Evolutionary conservation across 192 early-diverging fungal genomes (phyloP).

Genomic region (Coemansia sp.): DNA sequence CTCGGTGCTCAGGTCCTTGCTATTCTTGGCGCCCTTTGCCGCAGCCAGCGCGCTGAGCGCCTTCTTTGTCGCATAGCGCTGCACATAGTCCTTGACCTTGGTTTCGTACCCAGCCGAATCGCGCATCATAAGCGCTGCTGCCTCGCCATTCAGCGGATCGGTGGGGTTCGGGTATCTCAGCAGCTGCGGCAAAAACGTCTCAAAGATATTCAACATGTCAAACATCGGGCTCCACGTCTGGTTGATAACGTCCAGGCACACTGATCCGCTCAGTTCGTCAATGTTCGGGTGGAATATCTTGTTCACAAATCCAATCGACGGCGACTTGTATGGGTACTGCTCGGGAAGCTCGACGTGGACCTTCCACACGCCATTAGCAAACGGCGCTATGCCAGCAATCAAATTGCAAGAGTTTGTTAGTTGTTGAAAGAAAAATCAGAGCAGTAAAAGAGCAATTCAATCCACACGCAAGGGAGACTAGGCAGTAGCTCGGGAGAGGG

Average conservation of each 20-base stretch:
- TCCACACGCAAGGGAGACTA: background rate
- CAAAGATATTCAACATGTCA: conserved; percentile 99
- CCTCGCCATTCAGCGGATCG: conserved; percentile 98
- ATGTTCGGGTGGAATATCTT: conserved; percentile 99
- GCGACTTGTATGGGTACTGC: conserved; percentile 98
- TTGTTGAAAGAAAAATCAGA: background rate
- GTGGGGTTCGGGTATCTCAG: conserved; percentile 99
- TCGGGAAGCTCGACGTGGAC: conserved; percentile 98
- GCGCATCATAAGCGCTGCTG: conserved; percentile 95
- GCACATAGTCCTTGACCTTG: conserved; percentile 83
- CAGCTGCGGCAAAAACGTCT: conserved; percentile 96
- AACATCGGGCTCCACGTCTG: conserved; percentile 99
- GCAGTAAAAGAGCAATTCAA: background rate
- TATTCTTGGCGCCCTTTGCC: conserved; percentile 39
- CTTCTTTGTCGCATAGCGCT: conserved; percentile 60
- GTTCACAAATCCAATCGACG: conserved; percentile 99
- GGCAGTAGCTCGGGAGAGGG: background rate
- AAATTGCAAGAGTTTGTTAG: background rate
- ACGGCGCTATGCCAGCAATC: conserved; percentile 68
- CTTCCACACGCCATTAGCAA: conserved; percentile 93
- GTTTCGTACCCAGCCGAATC: conserved; percentile 85
- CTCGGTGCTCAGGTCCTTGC: conserved; percentile 46
- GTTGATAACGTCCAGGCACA: conserved; percentile 99
- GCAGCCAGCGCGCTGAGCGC: background rate
- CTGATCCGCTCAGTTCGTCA: conserved; percentile 97